Percentiles rank a stretch among this genome's conserved stretches.
Evolutionary conservation across 805 yeast species (phyloP).

Genomic region (Ogataea parapolymorpha): DNA sequence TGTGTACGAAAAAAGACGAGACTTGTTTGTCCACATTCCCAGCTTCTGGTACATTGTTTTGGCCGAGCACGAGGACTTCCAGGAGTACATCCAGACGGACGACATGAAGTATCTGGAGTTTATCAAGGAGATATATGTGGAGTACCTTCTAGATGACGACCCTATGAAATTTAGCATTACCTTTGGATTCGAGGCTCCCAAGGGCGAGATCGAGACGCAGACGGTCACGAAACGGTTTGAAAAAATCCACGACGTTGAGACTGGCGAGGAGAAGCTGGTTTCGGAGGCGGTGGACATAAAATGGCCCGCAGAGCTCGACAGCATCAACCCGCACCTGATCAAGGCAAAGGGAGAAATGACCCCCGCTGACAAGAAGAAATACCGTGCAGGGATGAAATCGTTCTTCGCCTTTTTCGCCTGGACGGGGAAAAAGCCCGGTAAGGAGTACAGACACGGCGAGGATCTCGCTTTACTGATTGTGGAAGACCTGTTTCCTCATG

Average conservation of each 20-base stretch:
- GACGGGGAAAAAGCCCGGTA: constrained; percentile 77
- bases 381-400: constrained; percentile 72
- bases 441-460: constrained; percentile 75
- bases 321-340: constrained; percentile 52
- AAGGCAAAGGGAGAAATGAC: constrained; percentile 38
- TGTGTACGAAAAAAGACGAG: constrained; percentile 56
- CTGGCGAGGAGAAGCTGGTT: constrained; percentile 52
- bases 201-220: constrained; percentile 52
- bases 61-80: constrained; percentile 80
- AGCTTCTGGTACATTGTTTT: constrained; percentile 86
- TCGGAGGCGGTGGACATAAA: constrained; percentile 53
- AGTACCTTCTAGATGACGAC: constrained; percentile 42
- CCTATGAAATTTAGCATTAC: constrained; percentile 55
- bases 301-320: constrained; percentile 69
- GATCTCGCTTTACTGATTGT: constrained; percentile 67
- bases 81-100: constrained; percentile 70
- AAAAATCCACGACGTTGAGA: constrained; percentile 40
- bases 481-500: constrained; percentile 83
- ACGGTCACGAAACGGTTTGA: constrained; percentile 58
- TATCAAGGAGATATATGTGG: constrained; percentile 60
- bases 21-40: constrained; percentile 52
- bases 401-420: constrained; percentile 86
- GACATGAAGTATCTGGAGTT: constrained; percentile 74
- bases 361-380: constrained; percentile 54
- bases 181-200: constrained; percentile 50